Conservation (phyloP, 139 green algal species). For the Chlorella sp. region DNA sequence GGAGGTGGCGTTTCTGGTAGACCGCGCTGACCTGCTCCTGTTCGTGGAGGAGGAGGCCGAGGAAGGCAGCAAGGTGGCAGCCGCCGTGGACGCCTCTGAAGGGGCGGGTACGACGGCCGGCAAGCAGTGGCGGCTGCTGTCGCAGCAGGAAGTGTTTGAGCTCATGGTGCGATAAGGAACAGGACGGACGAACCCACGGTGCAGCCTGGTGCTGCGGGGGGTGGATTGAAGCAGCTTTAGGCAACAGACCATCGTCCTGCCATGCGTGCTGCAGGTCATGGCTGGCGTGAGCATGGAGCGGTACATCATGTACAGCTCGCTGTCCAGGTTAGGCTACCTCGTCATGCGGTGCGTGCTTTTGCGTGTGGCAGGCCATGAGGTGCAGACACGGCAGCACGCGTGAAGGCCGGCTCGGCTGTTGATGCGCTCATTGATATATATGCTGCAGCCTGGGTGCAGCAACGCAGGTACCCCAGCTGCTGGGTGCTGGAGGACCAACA, state of each 20-base stretch:
- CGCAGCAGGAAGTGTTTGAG: constrained; percentile 31
- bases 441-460: too few relatives aligned
- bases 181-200: too few relatives aligned
- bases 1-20: constrained; percentile 31
- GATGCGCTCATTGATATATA: too few relatives aligned
- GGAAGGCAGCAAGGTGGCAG: not conserved
- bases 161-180: too few relatives aligned
- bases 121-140: constrained; percentile 20
- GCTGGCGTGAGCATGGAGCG: constrained; percentile 29
- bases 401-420: too few relatives aligned
- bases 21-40: constrained; percentile 33
- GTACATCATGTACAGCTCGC: constrained; percentile 26
- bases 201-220: too few relatives aligned
- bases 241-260: not conserved
- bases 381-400: too few relatives aligned
- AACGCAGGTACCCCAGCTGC: constrained; percentile 24
- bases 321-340: constrained; percentile 32
- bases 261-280: constrained; percentile 12
- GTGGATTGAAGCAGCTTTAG: too few relatives aligned
- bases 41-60: constrained; percentile 11
- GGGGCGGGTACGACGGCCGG: not conserved
- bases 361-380: too few relatives aligned
- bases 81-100: too few relatives aligned
- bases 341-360: constrained; percentile 23
- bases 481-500: constrained; percentile 22